Percentiles rank a stretch among this genome's conserved stretches.
Conservation (phyloP, 2,329 filamentous ascomycete species). For the Lecanoromycetidae sp. region DNA sequence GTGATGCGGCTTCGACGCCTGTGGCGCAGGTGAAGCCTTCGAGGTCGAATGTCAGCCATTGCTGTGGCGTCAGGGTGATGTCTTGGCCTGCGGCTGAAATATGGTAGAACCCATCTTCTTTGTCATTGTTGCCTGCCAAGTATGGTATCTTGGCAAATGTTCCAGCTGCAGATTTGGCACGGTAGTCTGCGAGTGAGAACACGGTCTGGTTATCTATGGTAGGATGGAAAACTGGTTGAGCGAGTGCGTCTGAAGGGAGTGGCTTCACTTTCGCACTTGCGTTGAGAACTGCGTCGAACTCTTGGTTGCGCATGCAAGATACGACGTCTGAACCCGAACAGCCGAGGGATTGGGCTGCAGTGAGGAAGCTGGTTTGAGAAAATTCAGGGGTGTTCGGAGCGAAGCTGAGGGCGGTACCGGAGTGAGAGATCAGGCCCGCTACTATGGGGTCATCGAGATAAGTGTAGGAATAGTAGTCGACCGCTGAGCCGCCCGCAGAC, state of each 20-base stretch:
- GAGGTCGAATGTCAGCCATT: conserved; percentile 18
- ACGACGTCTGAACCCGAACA: conserved; percentile 9
- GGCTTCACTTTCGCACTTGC: neutral
- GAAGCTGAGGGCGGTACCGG: conserved; percentile 24
- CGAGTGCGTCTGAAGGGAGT: conserved; percentile 6
- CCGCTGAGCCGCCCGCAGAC: conserved; percentile 20
- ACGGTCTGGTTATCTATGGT: conserved; percentile 31
- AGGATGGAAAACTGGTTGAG: conserved; percentile 31
- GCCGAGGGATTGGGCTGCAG: conserved; percentile 9
- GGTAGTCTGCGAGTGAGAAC: conserved; percentile 31
- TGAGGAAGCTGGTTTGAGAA: conserved; percentile 13
- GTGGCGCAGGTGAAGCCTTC: conserved; percentile 22
- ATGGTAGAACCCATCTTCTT: conserved; percentile 22
- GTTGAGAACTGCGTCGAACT: conserved; percentile 10
- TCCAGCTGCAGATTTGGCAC: conserved; percentile 10
- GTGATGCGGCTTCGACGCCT: conserved; percentile 15
- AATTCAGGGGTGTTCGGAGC: conserved; percentile 21
- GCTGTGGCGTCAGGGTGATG: conserved; percentile 14
- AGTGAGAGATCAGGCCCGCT: conserved; percentile 15
- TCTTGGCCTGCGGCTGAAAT: conserved; percentile 18
- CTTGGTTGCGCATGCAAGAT: conserved; percentile 12
- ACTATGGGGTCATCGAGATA: conserved; percentile 22
- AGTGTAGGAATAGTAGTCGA: conserved; percentile 21
- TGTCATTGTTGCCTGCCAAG: neutral
- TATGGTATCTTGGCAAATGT: neutral